Evolutionary conservation across 192 early-diverging fungal genomes (phyloP), one percentile per base, ranked within the genome.

Genomic region (Oehlia diaphana): DNA sequence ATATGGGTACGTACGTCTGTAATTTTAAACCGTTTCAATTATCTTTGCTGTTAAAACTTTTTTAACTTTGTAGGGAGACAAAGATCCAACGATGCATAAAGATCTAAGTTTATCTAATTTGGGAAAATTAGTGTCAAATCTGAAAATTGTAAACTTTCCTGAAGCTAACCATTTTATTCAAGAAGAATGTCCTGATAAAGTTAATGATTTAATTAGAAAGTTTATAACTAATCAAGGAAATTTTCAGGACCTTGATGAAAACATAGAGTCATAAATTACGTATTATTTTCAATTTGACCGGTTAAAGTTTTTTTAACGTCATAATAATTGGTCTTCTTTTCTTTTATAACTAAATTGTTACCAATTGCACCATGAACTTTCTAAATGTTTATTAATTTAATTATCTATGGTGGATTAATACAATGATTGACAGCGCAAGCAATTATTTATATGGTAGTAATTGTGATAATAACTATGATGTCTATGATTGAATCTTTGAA

Each of bases 1-100:
- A 74, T 81, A 39, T 81, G 80, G 80, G 80, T 81, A 58, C 37
- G 74, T 66, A 58, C 58, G 74, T 66, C 12, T 53, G 10, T 21
- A 4, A 49, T 26, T 12, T 28, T 5, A 65, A 65, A 65, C 2
- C 4, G 50, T 58, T 42, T 13, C 42, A 13, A 16, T 66, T 9
- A 61, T 72, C 16, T 13, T 26, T 47, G 9, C n/a, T 49, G 16
- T 53, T 74, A 47, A 47, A 47, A 47, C 8, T 58, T 33, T 26
- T 13, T 70, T 69, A 61, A 16, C 2, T 70, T 70, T 42, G 16
- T 26, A 81, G 80, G 80, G 80, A 70, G 80, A 81, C 69, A 16
- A 81, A 5, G 74, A 81, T 76, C 14, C 50, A 39, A 39, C 74
- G 5, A 62, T 81, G 26, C 42, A 81, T 16, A 42, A 53, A 33